phyloP scores from a whole-genome alignment of 306 rosid genomes.

The Cucumis hystrix region DNA sequence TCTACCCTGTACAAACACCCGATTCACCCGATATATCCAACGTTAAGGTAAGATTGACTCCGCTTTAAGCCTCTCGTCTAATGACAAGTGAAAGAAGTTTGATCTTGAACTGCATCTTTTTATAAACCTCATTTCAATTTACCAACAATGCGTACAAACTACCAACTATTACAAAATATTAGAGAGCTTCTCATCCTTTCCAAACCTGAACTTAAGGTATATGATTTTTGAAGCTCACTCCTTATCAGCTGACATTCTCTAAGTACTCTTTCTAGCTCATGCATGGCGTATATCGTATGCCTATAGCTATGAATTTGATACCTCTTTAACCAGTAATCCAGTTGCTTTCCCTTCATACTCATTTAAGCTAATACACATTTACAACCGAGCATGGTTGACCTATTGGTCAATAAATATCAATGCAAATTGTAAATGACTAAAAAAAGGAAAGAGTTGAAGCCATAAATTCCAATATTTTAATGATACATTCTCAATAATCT shows the following conservation, averaged over 20 bases:
- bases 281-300: too few species aligned
- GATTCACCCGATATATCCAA: constrained; percentile 62
- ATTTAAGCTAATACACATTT: not conserved
- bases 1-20: constrained; percentile 63
- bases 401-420: not conserved
- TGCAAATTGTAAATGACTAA: not conserved
- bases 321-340: not conserved
- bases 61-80: not conserved
- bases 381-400: not conserved
- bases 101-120: not conserved
- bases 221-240: not conserved
- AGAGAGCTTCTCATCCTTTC: not conserved
- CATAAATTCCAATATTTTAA: too few species aligned
- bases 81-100: not conserved
- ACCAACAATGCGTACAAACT: not conserved
- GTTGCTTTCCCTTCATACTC: not conserved
- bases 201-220: not conserved
- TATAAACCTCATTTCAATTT: not conserved
- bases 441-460: not conserved
- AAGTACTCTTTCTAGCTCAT: not conserved
- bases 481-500: not conserved
- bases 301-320: not conserved
- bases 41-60: constrained; percentile 42
- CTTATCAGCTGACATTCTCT: not conserved
- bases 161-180: not conserved